Conservation (phyloP, 2,329 filamentous ascomycete genomes). For the Calonectria montana region DNA sequence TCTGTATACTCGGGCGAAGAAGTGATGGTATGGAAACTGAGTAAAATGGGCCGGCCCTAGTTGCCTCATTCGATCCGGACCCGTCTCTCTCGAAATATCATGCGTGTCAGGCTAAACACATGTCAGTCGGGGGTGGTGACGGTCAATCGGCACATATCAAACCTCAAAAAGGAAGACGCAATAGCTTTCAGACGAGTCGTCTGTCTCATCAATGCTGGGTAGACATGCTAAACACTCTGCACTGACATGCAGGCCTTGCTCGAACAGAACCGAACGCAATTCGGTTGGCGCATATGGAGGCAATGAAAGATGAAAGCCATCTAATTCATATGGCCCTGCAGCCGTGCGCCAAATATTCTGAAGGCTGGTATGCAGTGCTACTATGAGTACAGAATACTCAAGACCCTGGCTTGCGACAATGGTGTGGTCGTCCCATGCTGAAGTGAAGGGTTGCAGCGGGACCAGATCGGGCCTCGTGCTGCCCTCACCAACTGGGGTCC, state of each 20-base stretch:
- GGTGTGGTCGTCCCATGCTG: slow-evolving; percentile 63
- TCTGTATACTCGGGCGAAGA: slow-evolving; percentile 66
- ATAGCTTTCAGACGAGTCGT: slow-evolving; percentile 52
- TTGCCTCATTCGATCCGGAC: slow-evolving; percentile 49
- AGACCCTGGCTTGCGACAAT: slow-evolving; percentile 52
- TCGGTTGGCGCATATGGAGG: slow-evolving; percentile 53
- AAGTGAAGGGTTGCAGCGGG: slow-evolving; percentile 55
- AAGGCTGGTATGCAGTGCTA: slow-evolving; percentile 58
- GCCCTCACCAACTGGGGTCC: slow-evolving; percentile 39
- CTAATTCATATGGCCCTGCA: slow-evolving; percentile 32
- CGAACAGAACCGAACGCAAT: slow-evolving; percentile 47
- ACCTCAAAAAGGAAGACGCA: slow-evolving; percentile 68
- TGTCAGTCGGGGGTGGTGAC: slow-evolving; percentile 24
- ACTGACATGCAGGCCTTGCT: slow-evolving; percentile 54
- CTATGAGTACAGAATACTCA: slow-evolving; percentile 55
- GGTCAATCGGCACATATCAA: slow-evolving; percentile 27
- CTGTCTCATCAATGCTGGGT: slow-evolving; percentile 44
- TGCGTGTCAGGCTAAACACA: slow-evolving; percentile 57
- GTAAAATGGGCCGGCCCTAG: slow-evolving; percentile 60
- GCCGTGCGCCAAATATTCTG: slow-evolving; percentile 46
- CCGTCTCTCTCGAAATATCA: slow-evolving; percentile 51
- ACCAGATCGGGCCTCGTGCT: slow-evolving; percentile 43
- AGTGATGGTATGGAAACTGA: slow-evolving; percentile 67
- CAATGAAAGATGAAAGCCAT: slow-evolving; percentile 52
- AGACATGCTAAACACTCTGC: slow-evolving; percentile 59